Percentiles rank a stretch among this genome's conserved stretches.
These are phyloP conservation scores for Zasmidium citrigriseum DNA, from an alignment of 2,329 filamentous ascomycete species.

Conservation along the genomic window DNA sequence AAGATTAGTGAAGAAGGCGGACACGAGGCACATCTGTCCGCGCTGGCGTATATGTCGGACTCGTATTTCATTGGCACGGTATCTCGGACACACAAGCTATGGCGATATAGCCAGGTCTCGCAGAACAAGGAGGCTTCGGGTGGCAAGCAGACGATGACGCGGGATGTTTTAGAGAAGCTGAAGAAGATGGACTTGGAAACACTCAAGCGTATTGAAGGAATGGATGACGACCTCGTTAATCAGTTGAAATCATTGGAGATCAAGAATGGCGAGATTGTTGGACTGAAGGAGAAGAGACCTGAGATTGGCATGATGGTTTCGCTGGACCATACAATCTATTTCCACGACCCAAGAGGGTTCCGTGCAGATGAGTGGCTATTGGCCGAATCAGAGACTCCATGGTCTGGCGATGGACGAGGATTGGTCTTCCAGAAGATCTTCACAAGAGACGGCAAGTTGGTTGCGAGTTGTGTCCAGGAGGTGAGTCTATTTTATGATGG, in stretches of 20 bases:
- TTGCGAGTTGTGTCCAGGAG: conserved; percentile 82
- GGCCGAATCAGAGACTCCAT: conserved; percentile 76
- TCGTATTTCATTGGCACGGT: conserved; percentile 92
- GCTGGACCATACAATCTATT: conserved; percentile 68
- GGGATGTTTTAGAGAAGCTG: conserved; percentile 47
- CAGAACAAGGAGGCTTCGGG: conserved; percentile 22
- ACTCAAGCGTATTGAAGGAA: conserved; percentile 43
- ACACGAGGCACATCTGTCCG: conserved; percentile 77
- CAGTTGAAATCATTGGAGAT: conserved; percentile 46
- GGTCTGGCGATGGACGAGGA: conserved; percentile 75
- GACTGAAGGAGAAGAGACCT: conserved; percentile 56
- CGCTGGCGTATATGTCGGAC: conserved; percentile 86
- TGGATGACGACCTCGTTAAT: conserved; percentile 55
- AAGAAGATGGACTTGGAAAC: conserved; percentile 47
- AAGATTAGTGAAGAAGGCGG: conserved; percentile 72
- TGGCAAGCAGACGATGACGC: conserved; percentile 31
- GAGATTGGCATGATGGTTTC: conserved; percentile 83
- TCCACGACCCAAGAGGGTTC: conserved; percentile 53
- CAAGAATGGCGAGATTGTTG: conserved; percentile 42
- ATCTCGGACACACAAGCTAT: conserved; percentile 75
- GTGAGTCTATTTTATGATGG: conserved; percentile 38
- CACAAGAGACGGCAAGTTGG: conserved; percentile 66
- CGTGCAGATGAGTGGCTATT: conserved; percentile 72
- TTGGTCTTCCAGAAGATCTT: conserved; percentile 76
- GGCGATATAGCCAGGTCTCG: conserved; percentile 60